Percentiles rank a stretch among this genome's conserved stretches.
phyloP scores from a whole-genome alignment of 306 rosid genomes.

The Cucumis cinereus region DNA sequence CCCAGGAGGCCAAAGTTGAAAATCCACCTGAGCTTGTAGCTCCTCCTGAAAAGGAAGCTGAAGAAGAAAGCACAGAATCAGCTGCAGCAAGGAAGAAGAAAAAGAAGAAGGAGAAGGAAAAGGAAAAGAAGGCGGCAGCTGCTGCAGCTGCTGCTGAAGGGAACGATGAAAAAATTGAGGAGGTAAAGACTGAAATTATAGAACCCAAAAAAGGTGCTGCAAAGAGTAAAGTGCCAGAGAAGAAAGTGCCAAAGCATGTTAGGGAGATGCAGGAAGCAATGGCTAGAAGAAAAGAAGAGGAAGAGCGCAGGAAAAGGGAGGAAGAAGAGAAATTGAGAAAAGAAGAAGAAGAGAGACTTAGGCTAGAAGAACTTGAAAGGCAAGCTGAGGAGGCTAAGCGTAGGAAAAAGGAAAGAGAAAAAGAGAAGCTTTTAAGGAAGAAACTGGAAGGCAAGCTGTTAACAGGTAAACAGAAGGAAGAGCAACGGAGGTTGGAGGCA shows the following conservation, averaged over 20 bases:
- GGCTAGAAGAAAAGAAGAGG: constrained; percentile 76
- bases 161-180: constrained; percentile 31
- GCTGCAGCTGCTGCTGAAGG: constrained; percentile 39
- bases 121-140: constrained; percentile 63
- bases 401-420: constrained; percentile 75
- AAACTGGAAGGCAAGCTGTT: constrained; percentile 64
- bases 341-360: constrained; percentile 75
- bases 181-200: constrained; percentile 24
- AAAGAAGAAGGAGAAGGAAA: constrained; percentile 75
- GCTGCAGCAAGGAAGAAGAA: constrained; percentile 97
- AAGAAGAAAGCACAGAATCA: constrained; percentile 67
- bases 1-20: constrained; percentile 39
- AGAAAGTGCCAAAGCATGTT: constrained; percentile 95
- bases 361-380: constrained; percentile 70
- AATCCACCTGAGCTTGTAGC: constrained; percentile 35
- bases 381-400: constrained; percentile 79
- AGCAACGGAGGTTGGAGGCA: constrained; percentile 59
- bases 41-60: constrained; percentile 53
- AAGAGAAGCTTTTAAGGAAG: constrained; percentile 54
- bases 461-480: constrained; percentile 79
- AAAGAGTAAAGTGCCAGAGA: constrained; percentile 63
- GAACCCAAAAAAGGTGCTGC: constrained; percentile 61
- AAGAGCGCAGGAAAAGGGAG: constrained; percentile 68
- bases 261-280: constrained; percentile 97
- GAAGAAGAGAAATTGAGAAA: constrained; percentile 79